Evolutionary conservation across 164 flowering plant species (phyloP).

Genomic region (Macadamia tetraphylla): DNA sequence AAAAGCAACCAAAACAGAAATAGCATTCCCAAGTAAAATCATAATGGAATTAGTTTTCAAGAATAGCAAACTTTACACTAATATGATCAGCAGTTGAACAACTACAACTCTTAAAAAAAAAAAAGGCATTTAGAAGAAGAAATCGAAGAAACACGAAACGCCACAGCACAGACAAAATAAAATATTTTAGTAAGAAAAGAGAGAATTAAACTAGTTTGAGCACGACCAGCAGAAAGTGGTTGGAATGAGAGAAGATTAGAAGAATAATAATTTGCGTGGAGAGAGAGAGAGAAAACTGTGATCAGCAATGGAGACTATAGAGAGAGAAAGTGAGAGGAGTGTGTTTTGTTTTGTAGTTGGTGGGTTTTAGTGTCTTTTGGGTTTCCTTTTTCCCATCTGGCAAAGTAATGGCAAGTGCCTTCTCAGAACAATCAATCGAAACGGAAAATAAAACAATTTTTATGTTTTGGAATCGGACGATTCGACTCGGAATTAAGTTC

Average conservation of each 20-base stretch:
- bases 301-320: no score
- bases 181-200: conserved; percentile 1
- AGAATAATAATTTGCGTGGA: neutral
- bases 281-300: neutral
- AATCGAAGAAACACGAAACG: conserved; percentile 15
- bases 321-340: neutral
- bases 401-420: no score
- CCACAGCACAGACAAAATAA: conserved; percentile 9
- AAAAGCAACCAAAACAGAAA: conserved; percentile 11
- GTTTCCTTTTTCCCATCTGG: no score
- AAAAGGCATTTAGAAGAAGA: no score
- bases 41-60: no score
- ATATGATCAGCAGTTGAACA: neutral
- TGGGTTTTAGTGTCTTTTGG: neutral
- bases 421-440: no score
- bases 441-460: no score
- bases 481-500: no score
- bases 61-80: neutral
- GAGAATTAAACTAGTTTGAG: no score
- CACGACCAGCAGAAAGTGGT: conserved; percentile 9
- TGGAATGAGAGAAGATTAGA: conserved; percentile 16
- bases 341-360: neutral
- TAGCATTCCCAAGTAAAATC: neutral
- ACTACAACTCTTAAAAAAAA: conserved; percentile 5
- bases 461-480: no score